phyloP scores from a whole-genome alignment of 345 rosid genomes.

The Euphorbia tirucalli region DNA sequence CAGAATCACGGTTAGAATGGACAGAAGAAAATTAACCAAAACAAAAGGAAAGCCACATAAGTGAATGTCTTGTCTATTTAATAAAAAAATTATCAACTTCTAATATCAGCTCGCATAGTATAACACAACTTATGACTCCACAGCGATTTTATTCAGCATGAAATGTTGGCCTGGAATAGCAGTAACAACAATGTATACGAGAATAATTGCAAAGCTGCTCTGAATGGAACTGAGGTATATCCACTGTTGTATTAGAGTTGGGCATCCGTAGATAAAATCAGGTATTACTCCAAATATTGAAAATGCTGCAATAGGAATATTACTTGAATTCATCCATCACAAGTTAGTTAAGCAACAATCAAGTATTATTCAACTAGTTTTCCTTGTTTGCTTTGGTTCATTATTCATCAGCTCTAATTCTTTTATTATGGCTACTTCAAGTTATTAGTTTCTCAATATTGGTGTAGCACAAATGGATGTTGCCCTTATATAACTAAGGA shows the following conservation, averaged over 20 bases:
- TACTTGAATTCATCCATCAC: background rate
- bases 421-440: background rate
- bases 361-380: background rate
- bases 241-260: background rate
- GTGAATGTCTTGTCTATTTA: too few relatives aligned
- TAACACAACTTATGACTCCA: background rate
- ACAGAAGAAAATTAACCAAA: background rate
- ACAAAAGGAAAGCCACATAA: background rate
- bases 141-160: background rate
- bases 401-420: background rate
- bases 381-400: background rate
- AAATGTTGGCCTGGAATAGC: too few relatives aligned
- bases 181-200: background rate
- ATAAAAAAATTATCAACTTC: background rate
- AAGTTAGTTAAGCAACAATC: background rate
- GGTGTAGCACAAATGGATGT: background rate
- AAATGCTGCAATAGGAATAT: background rate
- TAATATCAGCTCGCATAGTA: background rate
- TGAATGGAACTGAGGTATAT: background rate
- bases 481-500: background rate
- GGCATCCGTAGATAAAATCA: background rate
- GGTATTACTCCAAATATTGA: background rate
- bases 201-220: background rate
- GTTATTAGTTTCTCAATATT: background rate
- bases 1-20: constrained; percentile 11